phyloP scores from a whole-genome alignment of 257 asterid species.

The Buddleja alternifolia region DNA sequence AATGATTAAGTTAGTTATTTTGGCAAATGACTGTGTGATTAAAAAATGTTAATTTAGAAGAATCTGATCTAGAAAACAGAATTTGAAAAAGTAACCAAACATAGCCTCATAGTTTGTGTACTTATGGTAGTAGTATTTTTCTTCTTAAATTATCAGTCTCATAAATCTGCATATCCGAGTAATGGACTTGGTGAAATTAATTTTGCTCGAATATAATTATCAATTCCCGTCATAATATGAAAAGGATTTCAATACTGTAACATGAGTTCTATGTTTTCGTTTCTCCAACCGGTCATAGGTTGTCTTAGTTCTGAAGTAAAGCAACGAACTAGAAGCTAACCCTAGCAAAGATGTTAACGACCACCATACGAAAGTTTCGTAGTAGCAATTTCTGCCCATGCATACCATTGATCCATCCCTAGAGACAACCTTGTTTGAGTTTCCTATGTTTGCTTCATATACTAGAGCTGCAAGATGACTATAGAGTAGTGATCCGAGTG shows the following conservation, averaged over 20 bases:
- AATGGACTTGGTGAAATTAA: background rate
- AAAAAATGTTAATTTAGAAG: too few species aligned
- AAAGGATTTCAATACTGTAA: slow-evolving; percentile 27
- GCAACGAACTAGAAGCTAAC: slow-evolving; percentile 47
- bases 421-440: slow-evolving; percentile 28
- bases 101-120: too few species aligned
- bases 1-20: too few species aligned
- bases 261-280: slow-evolving; percentile 25
- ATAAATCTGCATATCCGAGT: background rate
- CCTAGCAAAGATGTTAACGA: slow-evolving; percentile 59
- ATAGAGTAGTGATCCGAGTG: slow-evolving; percentile 66
- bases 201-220: background rate
- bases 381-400: slow-evolving; percentile 59
- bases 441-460: slow-evolving; percentile 57
- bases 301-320: slow-evolving; percentile 54
- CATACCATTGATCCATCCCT: slow-evolving; percentile 56
- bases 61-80: too few species aligned
- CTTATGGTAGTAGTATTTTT: too few species aligned
- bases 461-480: slow-evolving; percentile 64
- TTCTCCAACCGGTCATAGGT: slow-evolving; percentile 44
- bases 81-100: too few species aligned
- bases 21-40: too few species aligned
- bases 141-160: too few species aligned
- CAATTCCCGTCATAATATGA: slow-evolving; percentile 19
- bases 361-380: slow-evolving; percentile 63